Base-by-base conservation (phyloP, 768 basidiomycete genomes). In the Peribolospora kevripleyi region DNA sequence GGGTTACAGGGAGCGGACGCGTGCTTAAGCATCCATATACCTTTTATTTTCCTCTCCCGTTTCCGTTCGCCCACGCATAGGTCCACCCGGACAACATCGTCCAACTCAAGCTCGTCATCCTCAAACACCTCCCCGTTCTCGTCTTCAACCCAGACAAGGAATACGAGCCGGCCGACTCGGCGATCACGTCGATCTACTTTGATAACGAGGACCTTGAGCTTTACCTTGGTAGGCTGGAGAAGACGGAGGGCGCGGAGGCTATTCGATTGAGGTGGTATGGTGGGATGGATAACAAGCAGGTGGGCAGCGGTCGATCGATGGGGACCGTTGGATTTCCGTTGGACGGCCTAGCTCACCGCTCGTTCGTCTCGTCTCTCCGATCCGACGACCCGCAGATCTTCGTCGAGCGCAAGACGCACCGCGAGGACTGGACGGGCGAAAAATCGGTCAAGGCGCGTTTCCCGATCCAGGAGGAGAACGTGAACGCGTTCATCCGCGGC, bases 391-490 rank as follows among this genome's bases (percentile, higher is more conserved):
- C 9, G 6, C 4, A 37, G 65, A 65, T 69, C 55, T 69, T 68
- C 60, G 70, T 72, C 50, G 72, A 73, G 64, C 67, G 71, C 48
- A 73, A 73, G 58, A 73, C 72, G 1, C 72, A 98, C 65, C 77
- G 88, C 54, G 93, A 98, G 68, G 93, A 98, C 64, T 98, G 93
- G 93, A 97, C 91, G 0, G 93, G 93, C 42, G 91, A 98, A 68
- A 95, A 95, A 68, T 88, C 85, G 7, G 90, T 97, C 65, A 98
- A 95, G 68, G 84, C 88, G 10, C 82, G 90, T 8, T 95, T 97
- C 70, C 79, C 84, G 3, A 80, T 98, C 66, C 88, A 91, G 65
- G 91, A 95, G 65, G 78, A 61, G 48, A 54, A 58, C 46, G 80
- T 97, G 61, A 91, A 95, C 64, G 79, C 82, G 11, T 98, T 87